phyloP scores from a whole-genome alignment of 2,329 filamentous ascomycete genomes.

The Mycocentrospora acerina region DNA sequence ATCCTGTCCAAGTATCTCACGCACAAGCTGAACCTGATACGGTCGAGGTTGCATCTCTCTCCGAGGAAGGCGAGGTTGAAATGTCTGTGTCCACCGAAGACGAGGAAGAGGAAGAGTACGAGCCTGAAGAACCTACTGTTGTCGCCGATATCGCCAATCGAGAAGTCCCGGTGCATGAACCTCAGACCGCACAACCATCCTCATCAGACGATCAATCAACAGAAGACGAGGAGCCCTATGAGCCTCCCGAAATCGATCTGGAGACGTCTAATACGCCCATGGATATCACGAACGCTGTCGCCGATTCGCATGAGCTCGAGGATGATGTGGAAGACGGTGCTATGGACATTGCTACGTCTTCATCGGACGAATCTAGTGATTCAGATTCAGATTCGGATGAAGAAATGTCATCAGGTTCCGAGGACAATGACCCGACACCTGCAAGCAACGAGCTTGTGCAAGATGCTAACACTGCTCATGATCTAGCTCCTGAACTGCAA shows the following conservation, averaged over 20 bases:
- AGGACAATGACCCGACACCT: slow-evolving; percentile 10
- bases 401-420: slow-evolving; percentile 17
- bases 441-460: slow-evolving; percentile 11
- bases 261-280: slow-evolving; percentile 12
- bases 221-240: slow-evolving; percentile 34
- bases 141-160: slow-evolving; percentile 4
- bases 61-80: slow-evolving; percentile 37
- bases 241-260: slow-evolving; percentile 33
- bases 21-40: slow-evolving; percentile 1
- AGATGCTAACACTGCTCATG: slow-evolving; percentile 32
- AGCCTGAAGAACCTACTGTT: slow-evolving; percentile 27
- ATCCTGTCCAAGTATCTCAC: slow-evolving; percentile 2
- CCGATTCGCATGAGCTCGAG: slow-evolving; percentile 2
- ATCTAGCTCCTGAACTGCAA: slow-evolving; percentile 46
- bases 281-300: not conserved
- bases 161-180: slow-evolving; percentile 5
- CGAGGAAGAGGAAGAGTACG: slow-evolving; percentile 36
- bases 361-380: slow-evolving; percentile 28
- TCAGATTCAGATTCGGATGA: slow-evolving; percentile 22
- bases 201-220: slow-evolving; percentile 13
- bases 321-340: slow-evolving; percentile 31
- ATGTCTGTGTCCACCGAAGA: slow-evolving; percentile 36
- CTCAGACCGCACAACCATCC: slow-evolving; percentile 7
- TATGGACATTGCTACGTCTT: slow-evolving; percentile 39
- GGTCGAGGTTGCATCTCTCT: slow-evolving; percentile 15